A percentile compares a stretch with the other conserved stretches of the same genome.
These are phyloP conservation scores for Entomortierella chlamydospora DNA, from an alignment of 192 early-diverging fungal species.

Conservation along the genomic window DNA sequence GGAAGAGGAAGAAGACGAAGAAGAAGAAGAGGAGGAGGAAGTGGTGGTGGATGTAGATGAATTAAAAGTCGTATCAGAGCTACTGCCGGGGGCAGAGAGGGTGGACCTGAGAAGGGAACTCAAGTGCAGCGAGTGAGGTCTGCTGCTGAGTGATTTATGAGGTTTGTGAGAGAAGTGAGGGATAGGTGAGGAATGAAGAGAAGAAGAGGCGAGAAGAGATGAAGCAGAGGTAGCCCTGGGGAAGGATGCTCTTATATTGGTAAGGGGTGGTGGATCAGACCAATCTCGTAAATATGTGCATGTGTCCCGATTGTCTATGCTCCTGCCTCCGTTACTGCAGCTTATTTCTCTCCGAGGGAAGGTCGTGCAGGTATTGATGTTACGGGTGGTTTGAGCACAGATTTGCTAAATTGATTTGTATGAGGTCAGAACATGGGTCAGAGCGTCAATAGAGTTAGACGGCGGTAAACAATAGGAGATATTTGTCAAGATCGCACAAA, in stretches of 20 bases:
- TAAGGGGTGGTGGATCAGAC: conserved; percentile 1
- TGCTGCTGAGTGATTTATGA: not conserved
- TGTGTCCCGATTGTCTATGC: conserved; percentile 5
- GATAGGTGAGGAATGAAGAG: not conserved
- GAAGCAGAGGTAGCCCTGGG: conserved; percentile 5
- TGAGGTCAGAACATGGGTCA: conserved; percentile 9
- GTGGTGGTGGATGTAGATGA: not conserved
- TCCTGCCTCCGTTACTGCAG: conserved; percentile 5
- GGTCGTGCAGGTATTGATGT: not conserved
- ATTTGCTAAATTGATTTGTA: not conserved
- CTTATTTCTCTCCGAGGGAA: conserved; percentile 12
- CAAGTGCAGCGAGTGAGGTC: conserved; percentile 3
- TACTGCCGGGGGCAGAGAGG: not conserved
- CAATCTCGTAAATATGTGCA: conserved; percentile 9
- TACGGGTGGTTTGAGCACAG: conserved; percentile 2
- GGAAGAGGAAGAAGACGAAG: conserved; percentile 2
- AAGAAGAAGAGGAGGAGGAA: conserved; percentile 4
- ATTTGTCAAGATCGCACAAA: not conserved
- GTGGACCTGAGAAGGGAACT: not conserved
- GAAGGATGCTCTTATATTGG: conserved; percentile 15
- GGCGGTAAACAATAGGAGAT: not conserved
- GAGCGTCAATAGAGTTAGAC: not conserved
- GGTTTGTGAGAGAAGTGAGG: not conserved
- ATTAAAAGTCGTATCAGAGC: not conserved
- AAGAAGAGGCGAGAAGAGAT: conserved; percentile 1